Conservation (phyloP, 805 yeast species). For the Kurtzmaniella fragi region DNA sequence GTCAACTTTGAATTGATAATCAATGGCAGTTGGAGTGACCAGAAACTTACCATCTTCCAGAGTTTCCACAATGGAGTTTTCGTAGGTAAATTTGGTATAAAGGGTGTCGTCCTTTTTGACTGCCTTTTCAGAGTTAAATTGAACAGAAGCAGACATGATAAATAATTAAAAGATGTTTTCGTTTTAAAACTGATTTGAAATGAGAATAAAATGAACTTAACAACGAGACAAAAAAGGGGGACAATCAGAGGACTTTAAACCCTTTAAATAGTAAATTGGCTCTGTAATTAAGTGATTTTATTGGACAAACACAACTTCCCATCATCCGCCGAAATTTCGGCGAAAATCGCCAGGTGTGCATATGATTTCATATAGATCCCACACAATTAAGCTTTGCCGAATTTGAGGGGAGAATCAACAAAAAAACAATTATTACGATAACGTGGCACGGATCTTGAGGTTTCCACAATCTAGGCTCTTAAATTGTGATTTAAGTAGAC, state of each 20-base stretch:
- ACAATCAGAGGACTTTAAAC: neutral
- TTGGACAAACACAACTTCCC: neutral
- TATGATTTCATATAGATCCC: no score
- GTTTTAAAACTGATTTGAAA: neutral
- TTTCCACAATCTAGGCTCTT: no score
- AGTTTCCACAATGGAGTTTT: conserved; percentile 67
- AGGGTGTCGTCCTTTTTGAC: conserved; percentile 46
- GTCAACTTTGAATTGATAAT: conserved; percentile 84
- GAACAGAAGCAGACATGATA: conserved; percentile 36
- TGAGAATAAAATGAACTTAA: neutral
- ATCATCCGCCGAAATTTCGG: conserved; percentile 22
- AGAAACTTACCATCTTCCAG: conserved; percentile 45
- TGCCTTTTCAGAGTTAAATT: conserved; percentile 53
- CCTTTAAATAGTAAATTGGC: neutral
- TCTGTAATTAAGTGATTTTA: neutral
- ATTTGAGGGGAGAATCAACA: no score
- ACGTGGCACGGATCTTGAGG: no score
- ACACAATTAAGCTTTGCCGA: no score
- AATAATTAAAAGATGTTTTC: neutral
- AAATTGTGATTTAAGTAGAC: no score
- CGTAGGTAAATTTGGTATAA: conserved; percentile 62
- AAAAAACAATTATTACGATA: no score
- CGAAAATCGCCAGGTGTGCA: conserved; percentile 10
- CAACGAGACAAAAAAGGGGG: neutral
- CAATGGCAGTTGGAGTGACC: conserved; percentile 67